Evolutionary conservation across 805 yeast genomes (phyloP).

Genomic region (Cyberlindnera mississippiensis): DNA sequence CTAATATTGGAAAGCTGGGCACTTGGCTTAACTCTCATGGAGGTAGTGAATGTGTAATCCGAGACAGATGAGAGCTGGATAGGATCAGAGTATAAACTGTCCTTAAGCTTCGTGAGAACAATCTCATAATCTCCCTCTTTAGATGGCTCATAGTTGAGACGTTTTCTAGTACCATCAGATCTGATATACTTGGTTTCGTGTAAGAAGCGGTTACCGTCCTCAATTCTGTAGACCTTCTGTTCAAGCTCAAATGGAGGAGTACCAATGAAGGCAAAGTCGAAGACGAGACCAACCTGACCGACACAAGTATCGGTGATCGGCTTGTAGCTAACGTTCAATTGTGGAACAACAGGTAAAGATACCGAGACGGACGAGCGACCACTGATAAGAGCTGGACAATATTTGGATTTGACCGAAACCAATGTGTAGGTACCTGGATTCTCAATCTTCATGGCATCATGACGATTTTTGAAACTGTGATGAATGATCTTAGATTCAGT

Average conservation of each 20-base stretch:
- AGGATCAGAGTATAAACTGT: conserved; percentile 52
- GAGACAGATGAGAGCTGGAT: conserved; percentile 31
- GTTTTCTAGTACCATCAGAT: conserved; percentile 43
- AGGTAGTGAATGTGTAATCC: conserved; percentile 57
- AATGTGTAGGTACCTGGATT: conserved; percentile 68
- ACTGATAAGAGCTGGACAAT: conserved; percentile 61
- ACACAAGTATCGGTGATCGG: conserved; percentile 82
- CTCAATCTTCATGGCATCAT: conserved; percentile 36
- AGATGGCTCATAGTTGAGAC: conserved; percentile 70
- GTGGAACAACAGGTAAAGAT: conserved; percentile 55
- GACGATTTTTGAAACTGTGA: conserved; percentile 27
- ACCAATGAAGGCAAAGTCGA: conserved; percentile 67
- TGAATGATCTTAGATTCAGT: conserved; percentile 18
- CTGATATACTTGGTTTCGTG: conserved; percentile 34
- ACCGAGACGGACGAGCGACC: conserved; percentile 54
- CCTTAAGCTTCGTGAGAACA: conserved; percentile 60
- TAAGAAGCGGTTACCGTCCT: conserved; percentile 32
- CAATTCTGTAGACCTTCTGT: conserved; percentile 55
- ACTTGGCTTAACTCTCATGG: conserved; percentile 67
- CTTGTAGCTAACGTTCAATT: conserved; percentile 36
- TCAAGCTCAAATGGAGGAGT: conserved; percentile 75
- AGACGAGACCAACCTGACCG: conserved; percentile 83
- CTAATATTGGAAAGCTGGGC: conserved; percentile 31
- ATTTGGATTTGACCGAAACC: conserved; percentile 48
- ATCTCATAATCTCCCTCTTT: conserved; percentile 80